Base-by-base conservation (phyloP, 257 asterid species). In the Nicotiana otophora region DNA sequence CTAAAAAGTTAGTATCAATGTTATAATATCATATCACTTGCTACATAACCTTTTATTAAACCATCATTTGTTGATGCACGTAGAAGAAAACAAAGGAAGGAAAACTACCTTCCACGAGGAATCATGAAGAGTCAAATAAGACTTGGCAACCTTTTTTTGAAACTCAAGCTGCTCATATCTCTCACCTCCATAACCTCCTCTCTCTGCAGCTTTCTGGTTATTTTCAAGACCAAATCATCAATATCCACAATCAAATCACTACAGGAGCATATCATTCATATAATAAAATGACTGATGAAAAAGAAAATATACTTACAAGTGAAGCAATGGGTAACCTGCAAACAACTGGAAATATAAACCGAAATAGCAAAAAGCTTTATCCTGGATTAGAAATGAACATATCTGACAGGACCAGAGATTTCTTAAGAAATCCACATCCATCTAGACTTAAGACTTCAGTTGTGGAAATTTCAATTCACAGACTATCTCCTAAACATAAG, bases 161-260 rank as follows among this genome's bases (percentile, higher is more conserved):
- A 96, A 96, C 90, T 96, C 99, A 23, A 93, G 94, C 87, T 93
- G 91, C 89, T 96, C 99, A 34, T 96, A 96, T 87, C 98, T 88
- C 88, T 96, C 98, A 10, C 90, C 97, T 54, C 99, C 98, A 84
- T 96, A 96, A 66, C 98, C 98, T 82, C 97, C 99, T 87, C 99
- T 90, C 88, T 93, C 97, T 28, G 98, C 94, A 80, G 99, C 99
- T 87, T 91, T 89, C 98, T 94, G 81, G 51, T 82, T 80, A 78
- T 10, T 68, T 19, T 69, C 30, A 39, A 69, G 77, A 34, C 14
- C 54, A 67, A 67, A 17, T 66, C 28, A 67, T 67, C 75, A 67
- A 67, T 17, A 11, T 67, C 75, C 28, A 33, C 53, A 67, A 68
- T 36, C 63, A 26, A 8, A 54, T 15, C 16, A 51, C 80, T 42